Conservation (phyloP, 495 filamentous ascomycete genomes). For the Aspergillus egyptiacus region DNA sequence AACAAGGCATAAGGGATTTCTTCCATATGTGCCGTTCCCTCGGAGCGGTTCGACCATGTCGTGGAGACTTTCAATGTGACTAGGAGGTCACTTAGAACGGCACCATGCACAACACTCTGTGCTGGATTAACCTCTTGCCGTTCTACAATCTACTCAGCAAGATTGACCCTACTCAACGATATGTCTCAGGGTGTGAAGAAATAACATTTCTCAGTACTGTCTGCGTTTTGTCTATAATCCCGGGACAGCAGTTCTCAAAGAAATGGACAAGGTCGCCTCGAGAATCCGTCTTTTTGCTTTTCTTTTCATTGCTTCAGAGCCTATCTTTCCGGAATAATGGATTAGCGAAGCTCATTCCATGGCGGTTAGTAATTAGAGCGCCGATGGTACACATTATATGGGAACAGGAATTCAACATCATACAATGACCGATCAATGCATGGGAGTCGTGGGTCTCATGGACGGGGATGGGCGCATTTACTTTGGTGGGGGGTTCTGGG, state of each 20-base stretch:
- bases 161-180: too few relatives aligned
- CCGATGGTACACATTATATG: constrained; percentile 14
- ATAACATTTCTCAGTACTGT: constrained; percentile 17
- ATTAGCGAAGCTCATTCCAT: constrained; percentile 38
- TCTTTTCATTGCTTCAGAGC: constrained; percentile 34
- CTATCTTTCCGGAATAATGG: constrained; percentile 41
- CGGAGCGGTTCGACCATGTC: neutral
- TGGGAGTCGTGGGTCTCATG: constrained; percentile 13
- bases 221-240: constrained; percentile 13
- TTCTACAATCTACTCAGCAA: too few relatives aligned
- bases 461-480: constrained; percentile 40
- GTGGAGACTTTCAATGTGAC: neutral
- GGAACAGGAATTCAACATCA: constrained; percentile 15
- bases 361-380: constrained; percentile 10
- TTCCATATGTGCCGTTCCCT: neutral
- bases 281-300: constrained; percentile 26
- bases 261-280: constrained; percentile 9
- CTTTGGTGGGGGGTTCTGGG: constrained; percentile 74
- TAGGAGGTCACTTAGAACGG: too few relatives aligned
- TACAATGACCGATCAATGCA: constrained; percentile 15
- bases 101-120: too few relatives aligned
- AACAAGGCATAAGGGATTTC: constrained; percentile 43
- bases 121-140: too few relatives aligned
- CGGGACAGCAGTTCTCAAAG: constrained; percentile 2
- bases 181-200: constrained; percentile 14